Evolutionary conservation across 2,329 filamentous ascomycete species (phyloP).

Genomic region (Colletotrichum noveboracense): DNA sequence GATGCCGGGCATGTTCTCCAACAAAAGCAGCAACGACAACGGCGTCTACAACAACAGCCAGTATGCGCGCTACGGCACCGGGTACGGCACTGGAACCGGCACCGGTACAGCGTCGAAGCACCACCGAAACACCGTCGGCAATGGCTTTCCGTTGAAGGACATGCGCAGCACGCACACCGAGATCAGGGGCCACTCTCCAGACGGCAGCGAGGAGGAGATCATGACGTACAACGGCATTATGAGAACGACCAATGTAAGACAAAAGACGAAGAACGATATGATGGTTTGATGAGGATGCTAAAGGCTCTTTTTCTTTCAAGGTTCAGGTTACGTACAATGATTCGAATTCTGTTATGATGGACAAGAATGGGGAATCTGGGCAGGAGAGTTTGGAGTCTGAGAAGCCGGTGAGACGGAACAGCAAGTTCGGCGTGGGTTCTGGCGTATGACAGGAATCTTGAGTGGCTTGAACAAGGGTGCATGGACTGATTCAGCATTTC

Average conservation of each 20-base stretch:
- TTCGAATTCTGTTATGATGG: not conserved
- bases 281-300: not conserved
- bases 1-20: slow-evolving; percentile 6
- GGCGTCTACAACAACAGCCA: slow-evolving; percentile 19
- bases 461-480: not conserved
- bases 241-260: slow-evolving; percentile 1
- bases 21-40: not conserved
- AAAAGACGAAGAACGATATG: not conserved
- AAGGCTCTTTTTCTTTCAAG: not conserved
- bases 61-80: slow-evolving; percentile 28
- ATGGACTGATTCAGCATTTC: not conserved
- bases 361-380: not conserved
- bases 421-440: not conserved
- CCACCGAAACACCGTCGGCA: not conserved
- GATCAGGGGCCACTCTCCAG: slow-evolving; percentile 37
- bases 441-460: not conserved
- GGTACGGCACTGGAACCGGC: slow-evolving; percentile 24
- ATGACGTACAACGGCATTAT: slow-evolving; percentile 46
- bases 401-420: not conserved
- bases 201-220: slow-evolving; percentile 42
- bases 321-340: slow-evolving; percentile 3
- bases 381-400: not conserved
- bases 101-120: slow-evolving; percentile 25
- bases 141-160: slow-evolving; percentile 23
- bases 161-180: slow-evolving; percentile 35